Base-by-base conservation (phyloP, 495 filamentous ascomycete species). In the Neurospora africana region DNA sequence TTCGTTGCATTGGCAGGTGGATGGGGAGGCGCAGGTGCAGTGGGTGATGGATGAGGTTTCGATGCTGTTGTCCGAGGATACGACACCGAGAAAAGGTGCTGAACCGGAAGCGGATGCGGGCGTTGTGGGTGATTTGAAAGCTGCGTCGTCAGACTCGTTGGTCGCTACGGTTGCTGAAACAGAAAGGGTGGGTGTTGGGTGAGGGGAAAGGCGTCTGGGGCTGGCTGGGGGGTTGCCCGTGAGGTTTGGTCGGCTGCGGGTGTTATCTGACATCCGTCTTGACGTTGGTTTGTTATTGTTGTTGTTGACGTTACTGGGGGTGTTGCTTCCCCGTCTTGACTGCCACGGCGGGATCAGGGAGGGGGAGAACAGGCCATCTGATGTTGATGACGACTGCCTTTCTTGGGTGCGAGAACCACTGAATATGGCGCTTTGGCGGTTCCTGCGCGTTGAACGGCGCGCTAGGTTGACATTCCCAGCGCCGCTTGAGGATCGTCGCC, bases 21-120 rank as follows among this genome's bases (percentile, higher is more conserved):
- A 15, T 17, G 65, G 23, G 15, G 27, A 40, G 38, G 15, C 10
- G 58, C 72, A 44, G 23, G 21, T n/a, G 70, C 77, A 78, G 43
- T 21, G 43, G 10, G 21, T 27, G 44, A 53, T 27, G 11, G 21
- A 6, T 13, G 41, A 43, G 41, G 41, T 6, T 19, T 44, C 44
- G 44, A 15, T 53, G 21, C 21, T 21, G 44, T 27, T 53, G 21
- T 53, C 44, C 11, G 44, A 53, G 21, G 44, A 27, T 13, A 53
- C 44, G 44, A 27, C 11, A 10, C 44, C 44, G 9, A 53, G 9
- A 5, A 53, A 53, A 13, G 44, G 44, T 4, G 47, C 47, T 19
- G 53, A 33, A 9, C 53, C 53, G 3, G 53, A 33, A 4, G 53
- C 27, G 27, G 27, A 65, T 8, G 53, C 6, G 15, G 53, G 53